Conservation (phyloP, 2,329 filamentous ascomycete genomes). For the Penicillium italicum region DNA sequence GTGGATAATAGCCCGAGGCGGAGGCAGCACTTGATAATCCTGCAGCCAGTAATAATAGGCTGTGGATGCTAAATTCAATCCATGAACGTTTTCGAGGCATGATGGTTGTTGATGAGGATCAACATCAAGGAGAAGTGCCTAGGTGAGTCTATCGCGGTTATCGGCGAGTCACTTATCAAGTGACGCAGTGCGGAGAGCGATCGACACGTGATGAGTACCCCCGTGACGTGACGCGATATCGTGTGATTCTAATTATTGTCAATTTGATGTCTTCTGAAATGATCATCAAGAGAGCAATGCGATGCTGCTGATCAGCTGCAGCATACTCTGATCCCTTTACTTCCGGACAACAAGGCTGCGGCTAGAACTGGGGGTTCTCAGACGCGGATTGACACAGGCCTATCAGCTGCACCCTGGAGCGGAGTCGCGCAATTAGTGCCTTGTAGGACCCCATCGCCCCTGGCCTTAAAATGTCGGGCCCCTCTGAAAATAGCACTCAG, state of each 20-base stretch:
- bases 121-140: slow-evolving; percentile 8
- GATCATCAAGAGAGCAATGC: background rate
- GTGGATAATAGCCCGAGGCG: slow-evolving; percentile 22
- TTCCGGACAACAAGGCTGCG: background rate
- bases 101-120: slow-evolving; percentile 6
- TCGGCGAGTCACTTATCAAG: slow-evolving; percentile 15
- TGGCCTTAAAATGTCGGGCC: slow-evolving; percentile 20
- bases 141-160: slow-evolving; percentile 10
- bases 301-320: background rate
- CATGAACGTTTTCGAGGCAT: slow-evolving; percentile 24
- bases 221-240: slow-evolving; percentile 11
- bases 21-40: slow-evolving; percentile 21
- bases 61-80: slow-evolving; percentile 11
- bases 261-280: background rate
- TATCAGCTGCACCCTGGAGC: slow-evolving; percentile 28
- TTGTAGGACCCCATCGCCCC: slow-evolving; percentile 26
- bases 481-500: slow-evolving; percentile 24
- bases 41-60: slow-evolving; percentile 23
- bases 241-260: background rate
- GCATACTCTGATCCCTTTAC: background rate
- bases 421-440: slow-evolving; percentile 23
- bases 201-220: slow-evolving; percentile 20
- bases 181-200: slow-evolving; percentile 26
- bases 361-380: slow-evolving; percentile 10
- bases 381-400: slow-evolving; percentile 25